Evolutionary conservation across 2,329 filamentous ascomycete genomes (phyloP).

Genomic region (Colletotrichum falcatum): DNA sequence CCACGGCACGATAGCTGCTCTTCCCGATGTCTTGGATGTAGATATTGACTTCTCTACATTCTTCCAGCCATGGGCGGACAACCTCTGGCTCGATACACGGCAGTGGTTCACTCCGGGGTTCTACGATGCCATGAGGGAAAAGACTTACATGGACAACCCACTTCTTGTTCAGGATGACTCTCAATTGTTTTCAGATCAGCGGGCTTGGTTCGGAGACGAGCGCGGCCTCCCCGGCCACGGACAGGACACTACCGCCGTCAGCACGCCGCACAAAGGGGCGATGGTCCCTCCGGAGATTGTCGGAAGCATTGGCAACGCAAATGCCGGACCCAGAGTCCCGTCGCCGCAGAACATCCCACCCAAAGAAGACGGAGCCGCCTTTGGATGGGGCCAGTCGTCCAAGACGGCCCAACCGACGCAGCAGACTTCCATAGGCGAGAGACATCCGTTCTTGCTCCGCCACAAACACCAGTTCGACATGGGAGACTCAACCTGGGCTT

Average conservation of each 20-base stretch:
- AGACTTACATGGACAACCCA: not conserved
- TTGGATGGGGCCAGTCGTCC: conserved; percentile 23
- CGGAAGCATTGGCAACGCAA: not conserved
- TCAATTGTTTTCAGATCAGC: not conserved
- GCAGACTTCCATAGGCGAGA: not conserved
- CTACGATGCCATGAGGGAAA: conserved; percentile 16
- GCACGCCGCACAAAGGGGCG: not conserved
- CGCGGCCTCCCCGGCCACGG: not conserved
- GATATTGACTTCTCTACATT: conserved; percentile 12
- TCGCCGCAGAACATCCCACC: conserved; percentile 25
- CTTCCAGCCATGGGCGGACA: not conserved
- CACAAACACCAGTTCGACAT: conserved; percentile 18
- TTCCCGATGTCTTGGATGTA: not conserved
- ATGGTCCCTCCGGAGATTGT: not conserved
- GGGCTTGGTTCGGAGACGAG: conserved; percentile 11
- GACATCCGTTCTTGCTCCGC: not conserved
- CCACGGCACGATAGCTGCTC: not conserved
- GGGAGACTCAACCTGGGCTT: conserved; percentile 1
- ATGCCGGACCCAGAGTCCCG: not conserved
- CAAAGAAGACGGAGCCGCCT: conserved; percentile 13
- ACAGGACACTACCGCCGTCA: not conserved
- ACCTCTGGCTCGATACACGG: conserved; percentile 4
- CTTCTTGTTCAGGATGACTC: not conserved
- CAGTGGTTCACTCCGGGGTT: conserved; percentile 25
- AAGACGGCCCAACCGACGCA: conserved; percentile 1